Evolutionary conservation across 2,329 filamentous ascomycete species (phyloP).

Genomic region (Fusarium globosum): DNA sequence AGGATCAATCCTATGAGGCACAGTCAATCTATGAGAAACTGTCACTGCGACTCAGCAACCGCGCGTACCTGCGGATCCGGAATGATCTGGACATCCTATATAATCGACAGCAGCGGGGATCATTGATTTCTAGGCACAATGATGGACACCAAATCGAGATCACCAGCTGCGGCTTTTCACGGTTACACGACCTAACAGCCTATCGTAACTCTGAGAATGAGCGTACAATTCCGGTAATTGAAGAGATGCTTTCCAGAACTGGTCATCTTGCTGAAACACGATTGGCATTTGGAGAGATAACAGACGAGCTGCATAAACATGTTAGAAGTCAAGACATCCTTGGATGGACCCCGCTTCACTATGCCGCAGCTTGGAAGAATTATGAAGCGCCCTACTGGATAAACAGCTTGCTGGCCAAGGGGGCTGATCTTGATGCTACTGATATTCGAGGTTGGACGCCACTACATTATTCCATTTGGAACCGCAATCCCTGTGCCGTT

Average conservation of each 20-base stretch:
- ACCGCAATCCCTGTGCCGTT: fast-evolving
- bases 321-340: not conserved
- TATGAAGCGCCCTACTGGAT: not conserved
- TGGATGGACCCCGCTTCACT: not conserved
- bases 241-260: no score
- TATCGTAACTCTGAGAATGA: no score
- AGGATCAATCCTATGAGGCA: not conserved
- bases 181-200: no score
- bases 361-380: not conserved
- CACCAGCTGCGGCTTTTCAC: no score
- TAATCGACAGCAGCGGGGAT: not conserved
- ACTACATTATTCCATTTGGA: not conserved
- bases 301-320: fast-evolving
- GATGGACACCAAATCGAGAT: no score
- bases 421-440: not conserved
- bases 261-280: no score
- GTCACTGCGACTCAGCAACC: not conserved
- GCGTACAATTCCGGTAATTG: no score
- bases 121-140: no score
- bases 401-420: fast-evolving
- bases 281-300: no score
- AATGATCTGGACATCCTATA: not conserved
- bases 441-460: not conserved
- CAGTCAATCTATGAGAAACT: not conserved
- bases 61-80: not conserved